A percentile compares a stretch with the other conserved stretches of the same genome.
These are phyloP conservation scores for Penicillium sp. DNA, from an alignment of 2,329 filamentous ascomycete species.

Conservation along the genomic window DNA sequence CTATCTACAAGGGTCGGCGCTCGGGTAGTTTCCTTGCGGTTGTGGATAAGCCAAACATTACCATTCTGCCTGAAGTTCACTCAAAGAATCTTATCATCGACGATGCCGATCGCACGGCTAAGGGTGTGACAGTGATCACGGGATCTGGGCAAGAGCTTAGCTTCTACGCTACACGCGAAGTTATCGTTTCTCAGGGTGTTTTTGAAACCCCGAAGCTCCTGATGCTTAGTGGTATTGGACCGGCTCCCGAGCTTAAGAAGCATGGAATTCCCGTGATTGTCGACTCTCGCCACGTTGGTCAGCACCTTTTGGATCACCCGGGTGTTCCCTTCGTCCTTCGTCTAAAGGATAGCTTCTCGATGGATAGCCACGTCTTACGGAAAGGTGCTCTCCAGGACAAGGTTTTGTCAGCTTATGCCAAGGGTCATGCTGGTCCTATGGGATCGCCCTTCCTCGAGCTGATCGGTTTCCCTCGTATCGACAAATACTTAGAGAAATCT, in stretches of 20 bases:
- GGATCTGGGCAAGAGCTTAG: conserved; percentile 43
- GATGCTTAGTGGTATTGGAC: conserved; percentile 51
- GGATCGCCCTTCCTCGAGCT: conserved; percentile 50
- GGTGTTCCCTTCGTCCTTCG: conserved; percentile 42
- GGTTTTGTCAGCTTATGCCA: conserved; percentile 37
- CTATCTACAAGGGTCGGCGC: conserved; percentile 59
- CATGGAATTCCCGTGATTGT: conserved; percentile 32
- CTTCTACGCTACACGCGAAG: conserved; percentile 53
- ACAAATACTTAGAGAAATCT: conserved; percentile 51
- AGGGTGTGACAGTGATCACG: conserved; percentile 52
- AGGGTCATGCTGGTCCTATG: conserved; percentile 43
- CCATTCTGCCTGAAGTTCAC: conserved; percentile 49
- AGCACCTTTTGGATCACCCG: conserved; percentile 38
- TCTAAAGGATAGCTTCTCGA: conserved; percentile 43
- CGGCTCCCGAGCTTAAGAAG: conserved; percentile 24
- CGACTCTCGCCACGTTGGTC: conserved; percentile 26
- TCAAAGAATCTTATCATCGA: conserved; percentile 60
- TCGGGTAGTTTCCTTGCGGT: conserved; percentile 56
- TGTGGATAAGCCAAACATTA: conserved; percentile 57
- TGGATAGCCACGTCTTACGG: conserved; percentile 42
- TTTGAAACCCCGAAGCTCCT: conserved; percentile 56
- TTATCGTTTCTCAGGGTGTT: conserved; percentile 50
- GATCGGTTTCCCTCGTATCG: conserved; percentile 62
- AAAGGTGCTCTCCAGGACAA: conserved; percentile 34
- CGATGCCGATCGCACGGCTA: conserved; percentile 38